These are phyloP conservation scores for Scalesia atractyloides DNA, from an alignment of 129 eudicot genomes.

Conservation along the genomic window DNA sequence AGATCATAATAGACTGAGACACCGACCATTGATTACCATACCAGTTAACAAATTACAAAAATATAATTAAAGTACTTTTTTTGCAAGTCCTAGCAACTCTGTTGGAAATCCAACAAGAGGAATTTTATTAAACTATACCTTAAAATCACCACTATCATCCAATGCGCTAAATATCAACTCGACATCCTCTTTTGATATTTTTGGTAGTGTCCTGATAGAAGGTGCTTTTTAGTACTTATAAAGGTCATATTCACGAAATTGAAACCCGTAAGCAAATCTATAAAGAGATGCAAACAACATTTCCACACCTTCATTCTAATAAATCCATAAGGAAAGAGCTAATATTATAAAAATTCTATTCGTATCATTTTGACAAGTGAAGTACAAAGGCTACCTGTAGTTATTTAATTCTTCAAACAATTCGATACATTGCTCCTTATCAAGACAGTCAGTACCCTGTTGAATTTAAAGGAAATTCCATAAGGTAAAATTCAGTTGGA, in stretches of 20 bases:
- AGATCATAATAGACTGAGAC: slow-evolving; percentile 22
- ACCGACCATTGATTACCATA: slow-evolving; percentile 17
- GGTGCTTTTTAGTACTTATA: slow-evolving; percentile 16
- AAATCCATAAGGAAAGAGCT: background rate
- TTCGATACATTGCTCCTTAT: slow-evolving; percentile 63
- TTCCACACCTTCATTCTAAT: background rate
- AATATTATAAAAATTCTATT: slow-evolving; percentile 16
- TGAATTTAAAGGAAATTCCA: slow-evolving; percentile 12
- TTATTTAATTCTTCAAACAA: slow-evolving; percentile 82
- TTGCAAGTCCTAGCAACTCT: slow-evolving; percentile 17
- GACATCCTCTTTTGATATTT: slow-evolving; percentile 87
- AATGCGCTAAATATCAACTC: slow-evolving; percentile 67
- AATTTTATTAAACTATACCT: slow-evolving; percentile 43
- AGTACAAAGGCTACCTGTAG: slow-evolving; percentile 61
- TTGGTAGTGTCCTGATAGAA: slow-evolving; percentile 77
- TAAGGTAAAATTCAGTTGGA: slow-evolving; percentile 6
- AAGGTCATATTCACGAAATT: slow-evolving; percentile 20
- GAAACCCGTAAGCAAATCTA: slow-evolving; percentile 13
- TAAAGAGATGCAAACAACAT: slow-evolving; percentile 12
- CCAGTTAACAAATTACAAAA: background rate
- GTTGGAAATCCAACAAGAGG: background rate
- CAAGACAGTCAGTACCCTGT: slow-evolving; percentile 52
- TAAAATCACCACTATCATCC: slow-evolving; percentile 76
- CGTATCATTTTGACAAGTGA: slow-evolving; percentile 19
- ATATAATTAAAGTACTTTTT: background rate